Base-by-base conservation (phyloP, 176 grass and related monocot genomes). In the Cymbopogon citratus region DNA sequence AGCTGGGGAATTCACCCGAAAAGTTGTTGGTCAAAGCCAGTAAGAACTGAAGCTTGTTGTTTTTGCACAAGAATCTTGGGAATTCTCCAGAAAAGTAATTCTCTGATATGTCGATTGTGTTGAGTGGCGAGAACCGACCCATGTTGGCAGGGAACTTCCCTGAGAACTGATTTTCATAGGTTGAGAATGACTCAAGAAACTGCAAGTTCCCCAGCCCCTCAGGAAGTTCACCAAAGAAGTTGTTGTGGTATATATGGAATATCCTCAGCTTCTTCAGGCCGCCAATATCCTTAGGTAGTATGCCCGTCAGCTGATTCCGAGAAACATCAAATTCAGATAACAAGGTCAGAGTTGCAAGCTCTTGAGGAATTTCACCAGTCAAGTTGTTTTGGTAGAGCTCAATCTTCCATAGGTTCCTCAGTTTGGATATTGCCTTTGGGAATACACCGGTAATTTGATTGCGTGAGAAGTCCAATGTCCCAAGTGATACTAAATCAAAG, bases 321-420 rank as follows among this genome's bases (percentile, higher is more conserved):
- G 96, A 99, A 75, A 95, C 88, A 75, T 99, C 96, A 62, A 99
- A 99, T 90, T 99, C 96, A 66, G 84, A 89, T 54, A 99, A 80
- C 78, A 88, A 69, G 11, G 76, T 88, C 19, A 95, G 73, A 18
- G 74, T 84, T 81, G 66, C 87, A 85, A 99, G 52, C 41, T 95
- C 87, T 67, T 41, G 77, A 77, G 96, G 96, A 85, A 99, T 86
- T 85, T 93, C 87, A 87, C 96, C 96, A 63, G 88, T 98, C 46
- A 98, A 66, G 26, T 98, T 98, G 75, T 98, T 98, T 56, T 91
- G 86, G 87, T 93, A 95, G 73, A 98, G 88, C 88, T 98, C 96
- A 80, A 98, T 95, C 85, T 98, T 98, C 90, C 88, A 93, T 19
- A 98, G 77, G 78, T 87, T 93, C 57, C 38, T 71, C 67, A 99